phyloP scores from a whole-genome alignment of 106 monocot species.

The Triglochin maritima region DNA sequence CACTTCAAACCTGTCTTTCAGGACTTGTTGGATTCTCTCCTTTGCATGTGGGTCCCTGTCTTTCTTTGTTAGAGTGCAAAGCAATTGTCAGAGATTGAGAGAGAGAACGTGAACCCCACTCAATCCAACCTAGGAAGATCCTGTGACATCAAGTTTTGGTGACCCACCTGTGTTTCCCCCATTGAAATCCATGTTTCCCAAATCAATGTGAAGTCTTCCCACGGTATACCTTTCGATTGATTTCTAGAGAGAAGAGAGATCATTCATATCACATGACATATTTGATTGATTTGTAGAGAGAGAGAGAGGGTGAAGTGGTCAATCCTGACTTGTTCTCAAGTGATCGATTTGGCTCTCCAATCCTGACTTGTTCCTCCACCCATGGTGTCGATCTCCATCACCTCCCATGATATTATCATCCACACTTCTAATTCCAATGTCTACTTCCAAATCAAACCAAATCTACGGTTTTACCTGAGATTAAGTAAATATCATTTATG shows the following conservation, averaged over 20 bases:
- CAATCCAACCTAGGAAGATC: slow-evolving; percentile 9
- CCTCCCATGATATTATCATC: too few species aligned
- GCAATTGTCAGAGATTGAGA: not conserved
- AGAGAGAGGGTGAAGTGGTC: not conserved
- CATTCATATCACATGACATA: too few species aligned
- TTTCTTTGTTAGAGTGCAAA: not conserved
- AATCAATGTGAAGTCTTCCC: not conserved
- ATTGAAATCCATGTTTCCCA: not conserved
- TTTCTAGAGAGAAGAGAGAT: not conserved
- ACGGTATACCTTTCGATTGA: too few species aligned
- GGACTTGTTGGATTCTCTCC: not conserved
- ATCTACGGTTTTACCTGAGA: too few species aligned
- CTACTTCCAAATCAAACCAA: too few species aligned
- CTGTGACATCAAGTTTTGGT: not conserved
- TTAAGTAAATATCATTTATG: too few species aligned
- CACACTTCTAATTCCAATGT: too few species aligned
- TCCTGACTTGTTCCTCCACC: too few species aligned
- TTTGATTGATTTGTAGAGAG: not conserved
- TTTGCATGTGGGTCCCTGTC: not conserved
- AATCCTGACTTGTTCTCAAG: not conserved
- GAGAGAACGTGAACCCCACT: not conserved
- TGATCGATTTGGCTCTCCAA: too few species aligned
- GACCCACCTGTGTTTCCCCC: not conserved
- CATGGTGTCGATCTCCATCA: too few species aligned
- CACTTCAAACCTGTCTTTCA: too few species aligned